Percentiles rank a stretch among this genome's conserved stretches.
Evolutionary conservation across 768 basidiomycete genomes (phyloP).

Genomic region (Coprinopsis sp.): DNA sequence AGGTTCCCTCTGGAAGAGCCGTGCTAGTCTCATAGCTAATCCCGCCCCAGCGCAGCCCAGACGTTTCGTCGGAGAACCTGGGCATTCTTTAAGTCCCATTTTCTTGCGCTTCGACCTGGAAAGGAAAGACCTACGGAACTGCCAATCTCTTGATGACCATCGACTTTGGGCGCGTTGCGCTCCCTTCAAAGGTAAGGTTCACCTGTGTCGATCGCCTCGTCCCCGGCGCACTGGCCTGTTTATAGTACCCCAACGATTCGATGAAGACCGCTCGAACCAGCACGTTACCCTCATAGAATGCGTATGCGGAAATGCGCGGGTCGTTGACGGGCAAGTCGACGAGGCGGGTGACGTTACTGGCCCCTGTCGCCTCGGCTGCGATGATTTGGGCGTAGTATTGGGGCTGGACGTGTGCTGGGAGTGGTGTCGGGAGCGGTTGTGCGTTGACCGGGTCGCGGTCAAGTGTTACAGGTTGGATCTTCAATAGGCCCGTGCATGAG

Average conservation of each 20-base stretch:
- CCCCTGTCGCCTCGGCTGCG: slow-evolving; percentile 53
- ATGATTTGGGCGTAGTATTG: slow-evolving; percentile 64
- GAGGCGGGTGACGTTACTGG: slow-evolving; percentile 33
- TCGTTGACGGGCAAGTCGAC: slow-evolving; percentile 48
- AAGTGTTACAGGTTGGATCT: slow-evolving; percentile 63
- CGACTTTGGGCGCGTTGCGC: slow-evolving; percentile 18
- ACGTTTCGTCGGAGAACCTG: slow-evolving; percentile 48
- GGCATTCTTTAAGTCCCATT: background rate
- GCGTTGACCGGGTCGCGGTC: slow-evolving; percentile 57
- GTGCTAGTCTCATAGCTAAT: slow-evolving; percentile 52
- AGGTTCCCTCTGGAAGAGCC: slow-evolving; percentile 34
- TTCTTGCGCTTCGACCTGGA: slow-evolving; percentile 3
- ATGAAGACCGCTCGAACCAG: slow-evolving; percentile 53
- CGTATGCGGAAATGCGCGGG: slow-evolving; percentile 53
- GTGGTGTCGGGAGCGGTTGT: slow-evolving; percentile 41
- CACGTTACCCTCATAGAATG: slow-evolving; percentile 44
- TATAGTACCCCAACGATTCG: slow-evolving; percentile 51
- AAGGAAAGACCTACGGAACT: slow-evolving; percentile 41
- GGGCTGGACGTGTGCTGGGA: slow-evolving; percentile 58
- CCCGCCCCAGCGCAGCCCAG: slow-evolving; percentile 53
- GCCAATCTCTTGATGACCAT: slow-evolving; percentile 51
- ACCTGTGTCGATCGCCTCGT: slow-evolving; percentile 32
- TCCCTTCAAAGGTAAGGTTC: slow-evolving; percentile 33
- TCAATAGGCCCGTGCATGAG: background rate
- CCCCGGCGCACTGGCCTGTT: slow-evolving; percentile 30